These are phyloP conservation scores for Monosporozyma unispora DNA, from an alignment of 805 yeast genomes.

Conservation along the genomic window DNA sequence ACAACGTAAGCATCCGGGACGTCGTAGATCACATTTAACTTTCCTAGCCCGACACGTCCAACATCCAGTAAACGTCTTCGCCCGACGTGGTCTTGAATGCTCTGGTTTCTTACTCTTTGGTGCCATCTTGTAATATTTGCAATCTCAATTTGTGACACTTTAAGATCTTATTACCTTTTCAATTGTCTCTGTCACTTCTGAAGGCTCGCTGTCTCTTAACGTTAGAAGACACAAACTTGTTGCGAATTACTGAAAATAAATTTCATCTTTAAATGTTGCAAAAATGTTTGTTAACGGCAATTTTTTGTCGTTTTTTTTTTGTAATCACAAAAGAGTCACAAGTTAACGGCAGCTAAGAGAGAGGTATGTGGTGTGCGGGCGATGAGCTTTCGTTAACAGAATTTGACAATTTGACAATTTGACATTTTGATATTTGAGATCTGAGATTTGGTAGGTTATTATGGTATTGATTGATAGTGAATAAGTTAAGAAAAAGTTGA, in stretches of 20 bases:
- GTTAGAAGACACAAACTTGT: conserved; percentile 4
- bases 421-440: too few species aligned
- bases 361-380: conserved; percentile 3
- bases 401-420: too few species aligned
- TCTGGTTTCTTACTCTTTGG: background rate
- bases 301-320: background rate
- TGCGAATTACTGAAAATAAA: too few species aligned
- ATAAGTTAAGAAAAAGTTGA: too few species aligned
- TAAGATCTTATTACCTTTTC: background rate
- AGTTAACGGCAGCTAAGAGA: conserved; percentile 5
- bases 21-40: conserved; percentile 66
- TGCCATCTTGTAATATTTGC: background rate
- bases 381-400: too few species aligned
- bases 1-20: conserved; percentile 69
- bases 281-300: background rate
- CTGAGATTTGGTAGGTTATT: too few species aligned
- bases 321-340: background rate
- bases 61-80: conserved; percentile 80
- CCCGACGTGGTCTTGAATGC: conserved; percentile 26
- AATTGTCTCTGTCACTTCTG: background rate
- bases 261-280: too few species aligned
- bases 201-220: conserved; percentile 6
- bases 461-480: too few species aligned
- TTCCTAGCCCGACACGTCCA: conserved; percentile 78
- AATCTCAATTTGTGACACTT: background rate